Evolutionary conservation across 1,139 yeast species (phyloP).

Genomic region (Blastobotrys indianensis): DNA sequence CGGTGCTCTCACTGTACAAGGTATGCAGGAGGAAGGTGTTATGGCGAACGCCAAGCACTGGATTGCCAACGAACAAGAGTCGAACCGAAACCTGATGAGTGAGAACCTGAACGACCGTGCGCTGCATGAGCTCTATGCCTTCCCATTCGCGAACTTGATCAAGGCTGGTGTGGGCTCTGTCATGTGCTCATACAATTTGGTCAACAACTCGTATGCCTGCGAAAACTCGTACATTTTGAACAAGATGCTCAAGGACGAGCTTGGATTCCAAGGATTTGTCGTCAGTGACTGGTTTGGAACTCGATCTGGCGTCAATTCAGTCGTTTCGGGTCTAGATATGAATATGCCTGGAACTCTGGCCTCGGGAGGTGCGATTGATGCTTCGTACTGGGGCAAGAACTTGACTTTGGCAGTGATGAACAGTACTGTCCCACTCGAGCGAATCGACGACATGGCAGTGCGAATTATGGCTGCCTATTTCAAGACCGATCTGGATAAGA

Average conservation of each 20-base stretch:
- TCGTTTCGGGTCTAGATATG: conserved; percentile 60
- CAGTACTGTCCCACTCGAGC: conserved; percentile 48
- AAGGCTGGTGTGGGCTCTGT: conserved; percentile 57
- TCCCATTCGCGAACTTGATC: conserved; percentile 64
- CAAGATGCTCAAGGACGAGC: conserved; percentile 51
- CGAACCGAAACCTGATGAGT: conserved; percentile 41
- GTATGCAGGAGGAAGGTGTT: conserved; percentile 55
- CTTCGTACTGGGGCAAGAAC: conserved; percentile 53
- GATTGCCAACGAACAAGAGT: conserved; percentile 61
- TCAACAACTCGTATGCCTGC: conserved; percentile 56
- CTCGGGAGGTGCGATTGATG: conserved; percentile 49
- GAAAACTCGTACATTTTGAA: conserved; percentile 55
- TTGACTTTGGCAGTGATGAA: conserved; percentile 52
- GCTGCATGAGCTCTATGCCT: conserved; percentile 55
- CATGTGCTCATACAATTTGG: conserved; percentile 57
- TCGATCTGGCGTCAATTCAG: conserved; percentile 52
- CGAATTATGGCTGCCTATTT: conserved; percentile 56
- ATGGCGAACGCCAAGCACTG: conserved; percentile 51
- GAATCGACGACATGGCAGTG: conserved; percentile 58
- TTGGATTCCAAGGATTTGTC: conserved; percentile 64
- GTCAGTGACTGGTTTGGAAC: conserved; percentile 65
- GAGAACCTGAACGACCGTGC: conserved; percentile 56
- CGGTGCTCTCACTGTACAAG: conserved; percentile 49
- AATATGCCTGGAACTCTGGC: conserved; percentile 57
- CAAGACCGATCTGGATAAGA: conserved; percentile 26